phyloP scores from a whole-genome alignment of 169 alveolate genomes.

The Cryptosporidium canis region DNA sequence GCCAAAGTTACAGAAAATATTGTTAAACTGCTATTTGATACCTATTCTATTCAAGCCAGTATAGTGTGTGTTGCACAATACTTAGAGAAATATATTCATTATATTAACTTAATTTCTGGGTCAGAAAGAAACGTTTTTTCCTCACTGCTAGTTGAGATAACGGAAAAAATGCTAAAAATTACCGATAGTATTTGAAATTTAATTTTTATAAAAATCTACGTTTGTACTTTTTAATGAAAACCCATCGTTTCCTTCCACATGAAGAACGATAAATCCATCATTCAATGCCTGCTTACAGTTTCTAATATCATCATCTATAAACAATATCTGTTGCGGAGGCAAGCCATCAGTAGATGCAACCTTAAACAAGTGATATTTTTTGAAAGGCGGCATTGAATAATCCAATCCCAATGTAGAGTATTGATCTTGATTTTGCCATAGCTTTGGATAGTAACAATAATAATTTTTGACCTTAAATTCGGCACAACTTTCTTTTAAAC shows the following conservation, averaged over 20 bases:
- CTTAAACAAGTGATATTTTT: slow-evolving; percentile 15
- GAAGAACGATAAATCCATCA: slow-evolving; percentile 51
- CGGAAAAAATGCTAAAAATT: neutral
- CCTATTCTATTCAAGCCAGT: neutral
- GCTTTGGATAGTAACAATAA: slow-evolving; percentile 54
- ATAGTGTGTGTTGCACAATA: neutral
- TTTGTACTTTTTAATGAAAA: slow-evolving; percentile 5
- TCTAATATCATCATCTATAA: slow-evolving; percentile 55
- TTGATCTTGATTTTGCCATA: slow-evolving; percentile 8
- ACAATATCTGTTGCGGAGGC: slow-evolving; percentile 12
- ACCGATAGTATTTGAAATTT: neutral
- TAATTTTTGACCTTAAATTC: neutral
- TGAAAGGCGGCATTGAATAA: slow-evolving; percentile 50
- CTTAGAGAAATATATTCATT: neutral
- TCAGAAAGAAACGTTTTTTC: neutral
- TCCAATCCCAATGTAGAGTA: slow-evolving; percentile 24
- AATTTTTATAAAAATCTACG: slow-evolving; percentile 11
- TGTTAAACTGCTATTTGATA: neutral
- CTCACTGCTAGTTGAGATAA: neutral
- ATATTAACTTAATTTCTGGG: neutral
- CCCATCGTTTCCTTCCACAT: slow-evolving; percentile 39
- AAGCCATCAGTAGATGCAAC: slow-evolving; percentile 2
- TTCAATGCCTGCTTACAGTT: slow-evolving; percentile 33
- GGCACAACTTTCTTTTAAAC: slow-evolving; percentile 24
- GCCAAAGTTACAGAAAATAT: neutral